Percentiles rank a stretch among this genome's conserved stretches.
Evolutionary conservation across 768 basidiomycete species (phyloP).

Genomic region (Boletus pseudopeckii): DNA sequence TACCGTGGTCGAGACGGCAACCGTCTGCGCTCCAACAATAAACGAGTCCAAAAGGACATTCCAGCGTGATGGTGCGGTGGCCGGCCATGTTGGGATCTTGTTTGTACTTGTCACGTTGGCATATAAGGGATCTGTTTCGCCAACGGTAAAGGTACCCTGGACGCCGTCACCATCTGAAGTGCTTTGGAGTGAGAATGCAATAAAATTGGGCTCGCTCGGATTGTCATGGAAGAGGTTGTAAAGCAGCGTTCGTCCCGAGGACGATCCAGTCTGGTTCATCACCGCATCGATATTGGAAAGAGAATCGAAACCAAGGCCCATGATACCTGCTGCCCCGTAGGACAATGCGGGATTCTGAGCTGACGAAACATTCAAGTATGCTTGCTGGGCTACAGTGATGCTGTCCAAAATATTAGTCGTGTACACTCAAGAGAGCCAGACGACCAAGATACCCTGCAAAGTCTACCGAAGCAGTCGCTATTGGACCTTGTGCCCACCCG

Average conservation of each 20-base stretch:
- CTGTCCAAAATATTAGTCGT: conserved; percentile 34
- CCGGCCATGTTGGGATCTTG: conserved; percentile 73
- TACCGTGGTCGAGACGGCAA: conserved; percentile 54
- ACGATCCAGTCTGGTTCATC: conserved; percentile 54
- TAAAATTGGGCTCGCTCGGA: conserved; percentile 71
- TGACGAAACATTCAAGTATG: conserved; percentile 58
- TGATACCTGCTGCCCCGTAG: conserved; percentile 69
- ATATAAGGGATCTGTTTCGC: conserved; percentile 67
- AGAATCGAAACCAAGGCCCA: conserved; percentile 74
- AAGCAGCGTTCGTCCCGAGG: conserved; percentile 65
- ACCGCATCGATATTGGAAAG: conserved; percentile 68
- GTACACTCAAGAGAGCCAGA: conserved; percentile 2
- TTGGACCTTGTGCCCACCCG: conserved; percentile 69
- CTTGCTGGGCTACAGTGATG: conserved; percentile 64
- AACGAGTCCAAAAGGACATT: conserved; percentile 73
- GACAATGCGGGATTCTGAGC: conserved; percentile 72
- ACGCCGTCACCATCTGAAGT: conserved; percentile 52
- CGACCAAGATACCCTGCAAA: conserved; percentile 61
- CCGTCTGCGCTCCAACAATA: conserved; percentile 52
- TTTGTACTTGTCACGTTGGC: conserved; percentile 51
- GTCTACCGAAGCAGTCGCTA: conserved; percentile 58
- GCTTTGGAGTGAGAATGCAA: conserved; percentile 72
- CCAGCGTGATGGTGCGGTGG: conserved; percentile 63
- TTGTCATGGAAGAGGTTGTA: conserved; percentile 74
- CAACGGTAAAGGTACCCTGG: conserved; percentile 70